phyloP scores from a whole-genome alignment of 176 grass and related monocot species.

The Poa pratensis region DNA sequence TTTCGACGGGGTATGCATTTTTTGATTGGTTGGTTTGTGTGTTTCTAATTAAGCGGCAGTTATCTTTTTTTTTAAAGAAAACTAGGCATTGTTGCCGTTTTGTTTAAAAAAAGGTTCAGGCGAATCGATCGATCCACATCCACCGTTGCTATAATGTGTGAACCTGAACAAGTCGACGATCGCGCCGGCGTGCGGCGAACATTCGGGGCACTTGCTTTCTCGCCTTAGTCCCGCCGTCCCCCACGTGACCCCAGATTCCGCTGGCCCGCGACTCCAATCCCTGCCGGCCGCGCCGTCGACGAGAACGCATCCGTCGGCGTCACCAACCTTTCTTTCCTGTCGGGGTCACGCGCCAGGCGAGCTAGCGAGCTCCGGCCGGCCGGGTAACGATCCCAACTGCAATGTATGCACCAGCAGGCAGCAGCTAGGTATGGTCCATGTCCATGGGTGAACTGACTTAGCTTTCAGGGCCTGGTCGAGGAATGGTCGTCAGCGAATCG shows the following conservation, averaged over 20 bases:
- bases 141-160: too few relatives aligned
- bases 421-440: background rate
- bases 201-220: background rate
- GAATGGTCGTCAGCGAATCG: background rate
- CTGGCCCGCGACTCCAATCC: slow-evolving; percentile 8
- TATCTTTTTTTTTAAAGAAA: too few relatives aligned
- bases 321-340: background rate
- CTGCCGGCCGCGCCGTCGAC: background rate
- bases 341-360: background rate
- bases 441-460: background rate
- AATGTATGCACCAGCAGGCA: background rate
- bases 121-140: too few relatives aligned
- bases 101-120: too few relatives aligned
- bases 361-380: background rate
- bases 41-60: too few relatives aligned
- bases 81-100: too few relatives aligned
- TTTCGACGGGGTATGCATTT: too few relatives aligned
- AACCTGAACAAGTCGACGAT: too few relatives aligned
- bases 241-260: slow-evolving; percentile 54
- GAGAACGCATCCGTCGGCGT: slow-evolving; percentile 6
- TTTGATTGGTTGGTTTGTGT: too few relatives aligned
- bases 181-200: too few relatives aligned
- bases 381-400: background rate
- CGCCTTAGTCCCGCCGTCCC: slow-evolving; percentile 31
- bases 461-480: background rate